Percentiles rank a stretch among this genome's conserved stretches.
phyloP scores from a whole-genome alignment of 2,329 filamentous ascomycete genomes.

The Colletotrichum endophyticum region DNA sequence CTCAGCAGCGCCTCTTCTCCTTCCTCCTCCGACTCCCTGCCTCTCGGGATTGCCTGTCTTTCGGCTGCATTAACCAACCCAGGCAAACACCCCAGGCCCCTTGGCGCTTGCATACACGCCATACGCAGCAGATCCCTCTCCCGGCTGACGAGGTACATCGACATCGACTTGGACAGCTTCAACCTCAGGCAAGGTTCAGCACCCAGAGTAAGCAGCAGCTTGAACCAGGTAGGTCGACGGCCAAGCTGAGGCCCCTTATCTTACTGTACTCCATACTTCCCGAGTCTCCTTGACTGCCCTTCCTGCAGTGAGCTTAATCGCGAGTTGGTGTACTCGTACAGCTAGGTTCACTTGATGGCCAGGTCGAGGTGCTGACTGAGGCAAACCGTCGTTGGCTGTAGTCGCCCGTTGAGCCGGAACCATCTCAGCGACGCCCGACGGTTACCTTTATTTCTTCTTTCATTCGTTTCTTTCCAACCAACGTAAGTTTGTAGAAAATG shows the following conservation, averaged over 20 bases:
- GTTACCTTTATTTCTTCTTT: neutral
- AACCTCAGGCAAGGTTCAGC: neutral
- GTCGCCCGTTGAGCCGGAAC: conserved; percentile 9
- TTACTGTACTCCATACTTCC: neutral
- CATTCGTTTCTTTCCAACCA: neutral
- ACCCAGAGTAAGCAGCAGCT: neutral
- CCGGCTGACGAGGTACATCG: neutral
- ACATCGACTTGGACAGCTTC: neutral
- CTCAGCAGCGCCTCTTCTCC: neutral
- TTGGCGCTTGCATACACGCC: neutral
- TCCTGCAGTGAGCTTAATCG: neutral
- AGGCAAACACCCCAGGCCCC: neutral
- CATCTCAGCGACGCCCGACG: neutral
- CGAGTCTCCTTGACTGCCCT: neutral
- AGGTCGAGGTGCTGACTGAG: conserved; percentile 6
- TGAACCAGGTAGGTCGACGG: neutral
- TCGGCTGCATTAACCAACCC: neutral
- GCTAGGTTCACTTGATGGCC: neutral
- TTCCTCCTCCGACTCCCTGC: neutral
- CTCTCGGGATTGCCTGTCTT: neutral
- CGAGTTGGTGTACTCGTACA: neutral
- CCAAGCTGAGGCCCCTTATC: neutral
- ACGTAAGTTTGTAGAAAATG: neutral
- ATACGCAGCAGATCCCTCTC: neutral
- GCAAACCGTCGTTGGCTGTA: neutral